Base-by-base conservation (phyloP, 805 yeast genomes). In the Phaffomyces opuntiae region DNA sequence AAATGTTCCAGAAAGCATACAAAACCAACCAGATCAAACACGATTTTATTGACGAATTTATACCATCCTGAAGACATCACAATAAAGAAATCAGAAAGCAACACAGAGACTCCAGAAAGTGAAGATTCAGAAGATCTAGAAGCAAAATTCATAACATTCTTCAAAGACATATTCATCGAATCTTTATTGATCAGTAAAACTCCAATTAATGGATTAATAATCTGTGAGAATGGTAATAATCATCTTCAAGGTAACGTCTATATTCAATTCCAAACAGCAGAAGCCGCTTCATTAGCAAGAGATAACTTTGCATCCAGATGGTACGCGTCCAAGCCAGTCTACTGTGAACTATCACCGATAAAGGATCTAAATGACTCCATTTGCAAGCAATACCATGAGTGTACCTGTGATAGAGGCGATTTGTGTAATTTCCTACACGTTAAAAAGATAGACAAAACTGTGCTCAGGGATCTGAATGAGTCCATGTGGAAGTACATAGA, bases 191-290 rank as follows among this genome's bases (percentile, higher is more conserved):
- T 73, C 9, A 32, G 38, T 4, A 43, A 38, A 39, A 78, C 80
- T 0, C 70, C 68, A 25, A 66, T 91, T 7, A 77, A 73, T 35
- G 80, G 78, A 33, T 55, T 91, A 50, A 78, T 80, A 0, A 84
- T 91, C 2, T 85, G 95, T 56, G 96, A 85, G 52, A 91, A 91
- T 61, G 80, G 78, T 42, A 86, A 85, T 54, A 80, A 80, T 52
- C 96, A 90, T 61, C 64, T 91, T 47, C 80, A 79, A 50, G 98
- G 98, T 1, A 89, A 88, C 59, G 95, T 90, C 0, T 87, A 87
- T 59, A 77, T 85, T 17, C 73, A 76, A 48, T 90, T 80, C 61
- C 60, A 66, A 31, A 63, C 70, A 25, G 74, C 73, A 19, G 72
- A 70, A 5, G 77, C 74, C 27, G 96, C 96, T 0, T 67, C 66